Evolutionary conservation across 106 monocot genomes (phyloP).

Genomic region (Acanthochlamys bracteata): DNA sequence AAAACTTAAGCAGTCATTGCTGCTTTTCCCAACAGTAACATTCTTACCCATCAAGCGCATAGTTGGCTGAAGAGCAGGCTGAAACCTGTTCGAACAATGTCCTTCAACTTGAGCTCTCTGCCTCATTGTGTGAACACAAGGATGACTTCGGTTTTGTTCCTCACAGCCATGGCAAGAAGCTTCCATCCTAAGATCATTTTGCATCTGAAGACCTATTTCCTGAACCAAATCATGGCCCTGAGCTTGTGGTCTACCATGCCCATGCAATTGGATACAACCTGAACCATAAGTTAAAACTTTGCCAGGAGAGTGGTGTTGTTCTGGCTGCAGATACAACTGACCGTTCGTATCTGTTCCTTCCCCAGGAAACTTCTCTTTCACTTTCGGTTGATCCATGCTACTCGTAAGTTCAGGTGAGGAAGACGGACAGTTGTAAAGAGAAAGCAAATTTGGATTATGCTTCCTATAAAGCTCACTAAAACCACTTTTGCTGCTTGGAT

Average conservation of each 20-base stretch:
- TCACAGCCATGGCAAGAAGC: constrained; percentile 12
- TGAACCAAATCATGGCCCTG: neutral
- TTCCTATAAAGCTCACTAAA: constrained; percentile 18
- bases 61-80: constrained; percentile 15
- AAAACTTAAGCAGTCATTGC: constrained; percentile 11
- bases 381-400: constrained; percentile 5
- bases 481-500: constrained; percentile 23
- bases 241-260: neutral
- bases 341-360: neutral
- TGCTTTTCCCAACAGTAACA: constrained; percentile 32
- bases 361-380: constrained; percentile 1
- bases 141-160: constrained; percentile 7
- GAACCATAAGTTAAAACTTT: neutral
- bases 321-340: constrained; percentile 3
- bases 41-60: constrained; percentile 41
- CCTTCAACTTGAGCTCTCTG: constrained; percentile 1
- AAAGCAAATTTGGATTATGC: constrained; percentile 15
- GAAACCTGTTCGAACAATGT: neutral
- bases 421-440: constrained; percentile 8
- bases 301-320: neutral
- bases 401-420: constrained; percentile 1
- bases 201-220: constrained; percentile 1
- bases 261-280: constrained; percentile 3
- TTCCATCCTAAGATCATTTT: neutral
- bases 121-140: neutral